Conservation (phyloP, 352 stramenopile genomes). For the Pythium vanterpoolii region DNA sequence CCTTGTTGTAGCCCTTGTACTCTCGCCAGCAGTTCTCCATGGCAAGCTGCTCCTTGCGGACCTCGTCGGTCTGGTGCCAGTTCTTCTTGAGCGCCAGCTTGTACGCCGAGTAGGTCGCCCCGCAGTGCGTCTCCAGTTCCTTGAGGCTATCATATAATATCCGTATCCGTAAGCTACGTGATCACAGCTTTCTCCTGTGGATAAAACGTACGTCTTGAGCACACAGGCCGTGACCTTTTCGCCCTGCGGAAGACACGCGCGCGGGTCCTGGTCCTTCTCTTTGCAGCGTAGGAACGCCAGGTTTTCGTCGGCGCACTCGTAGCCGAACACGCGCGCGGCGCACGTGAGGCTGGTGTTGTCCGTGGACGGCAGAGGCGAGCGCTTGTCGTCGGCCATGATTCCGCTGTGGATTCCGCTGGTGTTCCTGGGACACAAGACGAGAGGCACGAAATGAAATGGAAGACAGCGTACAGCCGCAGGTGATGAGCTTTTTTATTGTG, state of each 20-base stretch:
- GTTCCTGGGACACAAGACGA: slow-evolving; percentile 18
- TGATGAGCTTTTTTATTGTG: slow-evolving; percentile 1
- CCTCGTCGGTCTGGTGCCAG: slow-evolving; percentile 84
- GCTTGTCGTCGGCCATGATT: slow-evolving; percentile 51
- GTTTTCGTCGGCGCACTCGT: slow-evolving; percentile 83
- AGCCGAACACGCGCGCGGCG: slow-evolving; percentile 74
- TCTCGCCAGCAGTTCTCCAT: slow-evolving; percentile 85
- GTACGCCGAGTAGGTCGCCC: slow-evolving; percentile 84
- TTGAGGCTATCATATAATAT: slow-evolving; percentile 42
- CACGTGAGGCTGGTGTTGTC: slow-evolving; percentile 89
- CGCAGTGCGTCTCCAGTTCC: slow-evolving; percentile 78
- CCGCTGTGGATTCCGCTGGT: slow-evolving; percentile 15
- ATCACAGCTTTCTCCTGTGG: background rate
- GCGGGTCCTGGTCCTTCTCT: slow-evolving; percentile 75
- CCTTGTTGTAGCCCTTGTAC: slow-evolving; percentile 58
- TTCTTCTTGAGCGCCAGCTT: slow-evolving; percentile 88
- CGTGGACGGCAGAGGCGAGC: slow-evolving; percentile 62
- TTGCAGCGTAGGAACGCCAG: slow-evolving; percentile 87
- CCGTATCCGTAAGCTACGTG: background rate
- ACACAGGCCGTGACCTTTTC: slow-evolving; percentile 87
- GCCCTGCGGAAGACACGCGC: slow-evolving; percentile 75
- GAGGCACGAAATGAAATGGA: slow-evolving; percentile 18
- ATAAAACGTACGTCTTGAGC: slow-evolving; percentile 74
- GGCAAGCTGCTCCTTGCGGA: slow-evolving; percentile 82
- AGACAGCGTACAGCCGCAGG: background rate